A percentile compares a stretch with the other conserved stretches of the same genome.
Conservation (phyloP, 1,284 basidiomycete species). For the Apiotrichum akiyoshidainum region DNA sequence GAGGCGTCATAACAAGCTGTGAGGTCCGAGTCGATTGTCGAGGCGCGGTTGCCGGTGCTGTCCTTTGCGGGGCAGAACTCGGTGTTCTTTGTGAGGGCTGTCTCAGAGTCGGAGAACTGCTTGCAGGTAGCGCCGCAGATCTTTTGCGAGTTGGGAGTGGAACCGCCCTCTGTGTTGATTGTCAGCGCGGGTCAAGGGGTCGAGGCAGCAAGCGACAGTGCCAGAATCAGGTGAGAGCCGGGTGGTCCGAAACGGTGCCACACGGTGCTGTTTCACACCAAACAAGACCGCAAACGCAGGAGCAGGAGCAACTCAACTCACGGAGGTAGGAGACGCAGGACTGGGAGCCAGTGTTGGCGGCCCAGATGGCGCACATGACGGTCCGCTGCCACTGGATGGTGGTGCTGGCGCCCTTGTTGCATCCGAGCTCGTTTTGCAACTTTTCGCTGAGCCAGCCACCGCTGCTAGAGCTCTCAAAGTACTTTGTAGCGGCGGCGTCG, state of each 20-base stretch:
- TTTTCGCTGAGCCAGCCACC: constrained; percentile 42
- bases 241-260: too few relatives aligned
- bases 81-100: constrained; percentile 26
- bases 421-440: constrained; percentile 40
- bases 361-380: constrained; percentile 44
- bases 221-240: too few relatives aligned
- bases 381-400: constrained; percentile 43
- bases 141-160: constrained; percentile 35
- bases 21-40: constrained; percentile 44
- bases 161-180: not conserved
- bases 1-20: constrained; percentile 50
- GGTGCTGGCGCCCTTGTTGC: constrained; percentile 31
- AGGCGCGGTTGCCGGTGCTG: constrained; percentile 22
- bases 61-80: constrained; percentile 34
- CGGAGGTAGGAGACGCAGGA: constrained; percentile 33
- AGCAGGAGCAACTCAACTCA: constrained; percentile 19
- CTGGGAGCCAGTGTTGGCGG: constrained; percentile 31
- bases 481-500: constrained; percentile 22
- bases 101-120: constrained; percentile 35
- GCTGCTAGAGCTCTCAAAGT: constrained; percentile 45
- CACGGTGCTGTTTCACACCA: too few relatives aligned
- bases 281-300: too few relatives aligned
- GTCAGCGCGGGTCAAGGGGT: not conserved
- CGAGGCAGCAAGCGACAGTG: too few relatives aligned
- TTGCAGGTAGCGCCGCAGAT: constrained; percentile 45